Conservation (phyloP, 1,139 yeast genomes). For the Saccharomycopsis hybrid region DNA sequence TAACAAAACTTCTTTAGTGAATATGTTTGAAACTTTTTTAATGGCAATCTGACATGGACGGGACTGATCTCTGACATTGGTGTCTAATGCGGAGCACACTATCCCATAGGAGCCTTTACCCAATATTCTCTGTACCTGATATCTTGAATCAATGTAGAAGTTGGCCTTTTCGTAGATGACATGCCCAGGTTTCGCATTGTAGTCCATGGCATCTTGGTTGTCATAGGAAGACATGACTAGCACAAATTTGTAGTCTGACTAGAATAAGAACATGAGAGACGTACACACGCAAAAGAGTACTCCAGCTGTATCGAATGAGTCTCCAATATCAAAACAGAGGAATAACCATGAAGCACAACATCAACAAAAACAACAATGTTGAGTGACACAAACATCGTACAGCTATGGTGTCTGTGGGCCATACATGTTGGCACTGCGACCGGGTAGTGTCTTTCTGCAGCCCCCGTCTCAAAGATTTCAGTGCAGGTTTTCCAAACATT, state of each 20-base stretch:
- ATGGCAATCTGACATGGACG: conserved; percentile 50
- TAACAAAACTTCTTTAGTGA: conserved; percentile 54
- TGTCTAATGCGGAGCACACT: conserved; percentile 77
- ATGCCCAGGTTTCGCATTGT: conserved; percentile 17
- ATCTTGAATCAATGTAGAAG: conserved; percentile 61
- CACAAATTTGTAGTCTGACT: not conserved
- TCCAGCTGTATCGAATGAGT: too few species aligned
- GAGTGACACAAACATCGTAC: too few species aligned
- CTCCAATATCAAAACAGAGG: too few species aligned
- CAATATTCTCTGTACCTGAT: conserved; percentile 53
- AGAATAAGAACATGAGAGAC: not conserved
- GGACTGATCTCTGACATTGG: conserved; percentile 27
- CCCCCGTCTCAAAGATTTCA: too few species aligned
- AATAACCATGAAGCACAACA: too few species aligned
- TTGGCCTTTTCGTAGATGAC: conserved; percentile 38
- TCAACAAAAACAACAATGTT: too few species aligned
- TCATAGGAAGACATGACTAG: not conserved
- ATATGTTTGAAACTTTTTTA: conserved; percentile 68
- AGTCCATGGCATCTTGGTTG: not conserved
- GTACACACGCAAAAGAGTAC: too few species aligned
- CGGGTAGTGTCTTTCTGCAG: too few species aligned
- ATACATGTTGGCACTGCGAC: too few species aligned
- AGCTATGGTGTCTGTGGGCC: too few species aligned
- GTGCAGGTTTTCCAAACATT: too few species aligned
- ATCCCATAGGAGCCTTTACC: conserved; percentile 91